Base-by-base conservation (phyloP, 1,284 basidiomycete genomes). In the Pascua sp. region DNA sequence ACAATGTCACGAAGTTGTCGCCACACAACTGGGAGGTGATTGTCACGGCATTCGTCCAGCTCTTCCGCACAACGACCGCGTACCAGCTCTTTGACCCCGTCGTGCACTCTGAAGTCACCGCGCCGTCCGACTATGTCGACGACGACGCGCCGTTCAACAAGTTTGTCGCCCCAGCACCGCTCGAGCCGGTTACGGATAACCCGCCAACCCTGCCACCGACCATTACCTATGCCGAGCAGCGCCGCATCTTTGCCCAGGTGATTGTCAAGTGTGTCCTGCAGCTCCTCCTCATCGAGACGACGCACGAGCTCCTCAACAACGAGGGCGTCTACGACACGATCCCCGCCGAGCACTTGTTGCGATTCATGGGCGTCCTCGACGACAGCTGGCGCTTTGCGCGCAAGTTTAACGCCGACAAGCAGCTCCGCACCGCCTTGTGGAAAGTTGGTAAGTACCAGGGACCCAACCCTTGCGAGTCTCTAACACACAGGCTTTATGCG, bases 181-280 rank as follows among this genome's bases (percentile, higher is more conserved):
- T 77, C 11, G 71, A 67, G 42, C 65, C 67, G 0, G 70, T 70
- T 15, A 46, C 63, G 10, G 65, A 68, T 42, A 57, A 61, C 10
- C 57, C 66, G 1, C 56, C 69, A 4, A 51, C 65, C 12, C 67
- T 71, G 9, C 63, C 63, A 0, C 51, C 63, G 0, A 49, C 60
- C 10, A 63, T 79, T 43, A 72, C 76, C 9, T 72, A 72, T 51
- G 62, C 55, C 16, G 90, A 91, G 66, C 86, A 96, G 56, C 86
- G 92, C 18, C 85, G 90, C 41, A 86, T 92, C 53, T 99, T 99
- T 85, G 91, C 94, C 75, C 95, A 98, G 77, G 98, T 99, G 76
- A 98, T 99, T 65, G 93, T 98, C 68, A 98, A 98, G 87, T 99
- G 96, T 76, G 96, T 99, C 36, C 83, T 99, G 39, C 96, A 99